Conservation (phyloP, 148 eudicot species). For the Cornus kousa region DNA sequence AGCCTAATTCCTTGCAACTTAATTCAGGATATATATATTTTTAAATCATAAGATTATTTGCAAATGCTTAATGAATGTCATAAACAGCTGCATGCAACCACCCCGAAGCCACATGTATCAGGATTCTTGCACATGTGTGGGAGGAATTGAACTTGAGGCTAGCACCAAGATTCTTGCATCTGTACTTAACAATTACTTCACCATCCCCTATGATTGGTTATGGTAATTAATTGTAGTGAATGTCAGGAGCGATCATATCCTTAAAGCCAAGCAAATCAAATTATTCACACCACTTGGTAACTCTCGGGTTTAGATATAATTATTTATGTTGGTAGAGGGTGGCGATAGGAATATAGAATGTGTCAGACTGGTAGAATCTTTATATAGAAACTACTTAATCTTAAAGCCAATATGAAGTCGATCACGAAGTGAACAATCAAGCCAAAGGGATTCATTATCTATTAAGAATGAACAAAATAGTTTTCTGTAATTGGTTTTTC, state of each 20-base stretch:
- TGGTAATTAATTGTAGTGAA: neutral
- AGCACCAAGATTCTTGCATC: neutral
- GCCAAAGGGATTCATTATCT: no score
- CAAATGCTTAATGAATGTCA: neutral
- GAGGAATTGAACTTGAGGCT: no score
- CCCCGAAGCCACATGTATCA: no score
- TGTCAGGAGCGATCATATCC: neutral
- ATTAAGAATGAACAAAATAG: no score
- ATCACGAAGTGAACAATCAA: no score
- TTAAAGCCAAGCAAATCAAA: neutral
- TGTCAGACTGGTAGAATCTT: neutral
- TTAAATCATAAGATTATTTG: neutral
- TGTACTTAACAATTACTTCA: neutral
- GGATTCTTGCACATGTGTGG: no score
- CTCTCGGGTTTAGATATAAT: neutral
- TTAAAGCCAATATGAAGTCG: no score
- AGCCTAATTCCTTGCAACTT: neutral
- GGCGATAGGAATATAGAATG: neutral
- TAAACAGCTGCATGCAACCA: no score
- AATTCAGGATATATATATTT: neutral
- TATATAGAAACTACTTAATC: no score
- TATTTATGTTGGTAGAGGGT: neutral
- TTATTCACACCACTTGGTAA: neutral
- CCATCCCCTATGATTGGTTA: neutral
- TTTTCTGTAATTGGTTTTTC: no score